These are phyloP conservation scores for Cryphonectria japonica DNA, from an alignment of 2,329 filamentous ascomycete species.

Conservation along the genomic window DNA sequence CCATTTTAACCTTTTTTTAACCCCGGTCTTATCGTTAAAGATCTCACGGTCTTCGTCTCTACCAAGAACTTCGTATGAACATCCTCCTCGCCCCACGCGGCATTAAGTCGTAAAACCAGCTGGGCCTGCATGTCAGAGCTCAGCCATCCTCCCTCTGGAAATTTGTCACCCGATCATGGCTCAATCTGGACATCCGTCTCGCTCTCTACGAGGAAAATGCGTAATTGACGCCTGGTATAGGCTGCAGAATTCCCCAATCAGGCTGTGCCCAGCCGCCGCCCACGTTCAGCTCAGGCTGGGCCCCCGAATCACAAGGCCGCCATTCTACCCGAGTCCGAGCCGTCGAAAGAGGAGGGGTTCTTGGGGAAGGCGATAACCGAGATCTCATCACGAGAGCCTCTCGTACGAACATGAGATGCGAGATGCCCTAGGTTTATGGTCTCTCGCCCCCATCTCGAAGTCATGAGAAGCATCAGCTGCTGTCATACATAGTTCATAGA, in stretches of 20 bases:
- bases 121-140: background rate
- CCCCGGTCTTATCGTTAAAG: background rate
- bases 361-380: background rate
- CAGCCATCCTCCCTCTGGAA: constrained; percentile 2
- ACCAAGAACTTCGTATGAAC: too few species aligned
- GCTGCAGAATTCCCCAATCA: background rate
- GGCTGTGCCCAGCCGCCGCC: background rate
- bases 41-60: background rate
- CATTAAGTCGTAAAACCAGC: background rate
- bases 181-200: background rate
- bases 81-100: background rate
- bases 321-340: background rate
- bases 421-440: background rate
- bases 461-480: background rate
- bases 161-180: background rate
- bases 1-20: background rate
- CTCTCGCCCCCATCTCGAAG: background rate
- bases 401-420: background rate
- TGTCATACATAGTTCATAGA: background rate
- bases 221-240: background rate
- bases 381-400: background rate
- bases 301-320: background rate
- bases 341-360: background rate
- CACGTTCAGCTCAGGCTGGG: background rate
- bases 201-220: background rate